phyloP scores from a whole-genome alignment of 2,329 filamentous ascomycete genomes.

The Hypoxylon sp. region DNA sequence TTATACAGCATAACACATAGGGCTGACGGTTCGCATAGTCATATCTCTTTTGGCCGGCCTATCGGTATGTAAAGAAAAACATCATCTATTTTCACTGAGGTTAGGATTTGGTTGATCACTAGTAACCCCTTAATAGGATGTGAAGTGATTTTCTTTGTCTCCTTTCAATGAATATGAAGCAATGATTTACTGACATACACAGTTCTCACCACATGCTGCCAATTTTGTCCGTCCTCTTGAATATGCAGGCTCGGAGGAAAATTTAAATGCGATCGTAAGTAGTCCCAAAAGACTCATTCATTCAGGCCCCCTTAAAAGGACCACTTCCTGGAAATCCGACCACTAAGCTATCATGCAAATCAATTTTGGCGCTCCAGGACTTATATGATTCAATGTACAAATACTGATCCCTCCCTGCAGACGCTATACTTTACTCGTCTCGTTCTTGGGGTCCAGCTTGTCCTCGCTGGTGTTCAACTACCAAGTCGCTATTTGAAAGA shows the following conservation, averaged over 20 bases:
- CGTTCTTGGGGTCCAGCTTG: slow-evolving; percentile 90
- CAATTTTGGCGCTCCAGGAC: neutral
- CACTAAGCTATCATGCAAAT: neutral
- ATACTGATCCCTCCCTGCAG: slow-evolving; percentile 31
- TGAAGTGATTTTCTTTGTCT: neutral
- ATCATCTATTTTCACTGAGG: neutral
- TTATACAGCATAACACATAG: slow-evolving; percentile 3
- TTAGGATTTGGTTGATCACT: neutral
- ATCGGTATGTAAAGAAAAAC: slow-evolving; percentile 52
- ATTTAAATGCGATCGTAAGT: slow-evolving; percentile 72
- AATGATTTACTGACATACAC: neutral
- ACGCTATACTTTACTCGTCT: slow-evolving; percentile 89
- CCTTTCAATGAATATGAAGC: neutral
- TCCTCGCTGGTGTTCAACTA: slow-evolving; percentile 88
- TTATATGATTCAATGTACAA: slow-evolving; percentile 2
- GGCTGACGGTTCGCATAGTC: slow-evolving; percentile 64
- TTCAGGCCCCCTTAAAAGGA: neutral
- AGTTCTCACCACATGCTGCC: slow-evolving; percentile 81
- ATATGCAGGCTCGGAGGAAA: slow-evolving; percentile 74
- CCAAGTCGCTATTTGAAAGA: slow-evolving; percentile 84
- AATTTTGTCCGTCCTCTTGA: slow-evolving; percentile 82
- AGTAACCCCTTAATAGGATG: neutral
- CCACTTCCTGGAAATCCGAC: neutral
- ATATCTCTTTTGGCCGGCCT: slow-evolving; percentile 87
- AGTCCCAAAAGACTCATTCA: slow-evolving; percentile 6